phyloP scores from a whole-genome alignment of 306 rosid species.

The Betula pendula region DNA sequence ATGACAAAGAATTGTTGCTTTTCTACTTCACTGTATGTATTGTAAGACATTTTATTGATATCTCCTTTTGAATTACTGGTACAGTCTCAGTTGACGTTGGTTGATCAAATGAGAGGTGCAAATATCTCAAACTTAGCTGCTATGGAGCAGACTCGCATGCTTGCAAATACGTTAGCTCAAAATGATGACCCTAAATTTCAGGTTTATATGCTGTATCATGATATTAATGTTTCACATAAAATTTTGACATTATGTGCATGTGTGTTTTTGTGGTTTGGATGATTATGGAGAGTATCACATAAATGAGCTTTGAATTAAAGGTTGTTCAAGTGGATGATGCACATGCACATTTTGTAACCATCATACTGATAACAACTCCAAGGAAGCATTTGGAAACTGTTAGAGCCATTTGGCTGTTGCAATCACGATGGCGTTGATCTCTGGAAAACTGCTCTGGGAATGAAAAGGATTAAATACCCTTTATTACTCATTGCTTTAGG shows the following conservation, averaged over 20 bases:
- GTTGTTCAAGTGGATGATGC: background rate
- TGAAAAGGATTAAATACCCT: background rate
- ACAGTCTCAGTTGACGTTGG: slow-evolving; percentile 79
- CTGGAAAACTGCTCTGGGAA: background rate
- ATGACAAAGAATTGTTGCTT: background rate
- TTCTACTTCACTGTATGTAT: background rate
- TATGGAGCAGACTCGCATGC: slow-evolving; percentile 94
- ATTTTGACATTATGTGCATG: background rate
- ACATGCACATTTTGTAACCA: background rate
- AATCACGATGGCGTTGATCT: background rate
- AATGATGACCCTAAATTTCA: slow-evolving; percentile 94
- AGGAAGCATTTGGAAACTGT: background rate
- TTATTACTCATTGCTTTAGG: background rate
- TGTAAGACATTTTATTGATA: slow-evolving; percentile 1
- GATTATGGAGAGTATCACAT: background rate
- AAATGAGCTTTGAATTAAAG: background rate
- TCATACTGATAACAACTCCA: background rate
- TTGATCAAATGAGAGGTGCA: slow-evolving; percentile 64
- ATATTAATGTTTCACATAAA: slow-evolving; percentile 16
- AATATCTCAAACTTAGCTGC: slow-evolving; percentile 73
- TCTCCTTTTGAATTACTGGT: slow-evolving; percentile 17
- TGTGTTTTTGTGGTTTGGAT: background rate
- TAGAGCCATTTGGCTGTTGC: background rate
- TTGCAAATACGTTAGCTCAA: slow-evolving; percentile 90
- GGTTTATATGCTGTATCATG: slow-evolving; percentile 46